Conservation (phyloP, 2,329 filamentous ascomycete genomes). For the Purpureocillium takamizusanense region DNA sequence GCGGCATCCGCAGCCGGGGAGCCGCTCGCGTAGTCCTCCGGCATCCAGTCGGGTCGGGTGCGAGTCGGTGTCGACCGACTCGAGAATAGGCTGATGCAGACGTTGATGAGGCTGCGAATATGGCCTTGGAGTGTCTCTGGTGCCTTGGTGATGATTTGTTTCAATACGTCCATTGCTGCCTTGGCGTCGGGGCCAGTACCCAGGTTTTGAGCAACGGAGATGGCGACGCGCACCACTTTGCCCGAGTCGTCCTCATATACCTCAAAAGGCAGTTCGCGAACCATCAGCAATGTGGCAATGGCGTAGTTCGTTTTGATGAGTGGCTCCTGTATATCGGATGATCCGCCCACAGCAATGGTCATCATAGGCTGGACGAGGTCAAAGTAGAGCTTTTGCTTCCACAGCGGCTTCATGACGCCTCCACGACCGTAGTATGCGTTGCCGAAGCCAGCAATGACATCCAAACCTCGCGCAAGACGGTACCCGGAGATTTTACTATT, state of each 20-base stretch:
- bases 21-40: slow-evolving; percentile 11
- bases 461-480: slow-evolving; percentile 30
- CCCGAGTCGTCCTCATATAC: slow-evolving; percentile 43
- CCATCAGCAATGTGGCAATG: slow-evolving; percentile 37
- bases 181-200: slow-evolving; percentile 33
- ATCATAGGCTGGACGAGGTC: slow-evolving; percentile 37
- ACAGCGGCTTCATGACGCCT: slow-evolving; percentile 34
- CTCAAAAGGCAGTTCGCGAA: slow-evolving; percentile 38
- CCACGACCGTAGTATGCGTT: slow-evolving; percentile 30
- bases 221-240: slow-evolving; percentile 37
- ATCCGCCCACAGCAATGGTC: slow-evolving; percentile 23
- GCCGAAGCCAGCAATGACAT: slow-evolving; percentile 31
- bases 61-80: slow-evolving; percentile 15
- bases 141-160: slow-evolving; percentile 35
- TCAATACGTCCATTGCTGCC: slow-evolving; percentile 38
- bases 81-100: slow-evolving; percentile 30
- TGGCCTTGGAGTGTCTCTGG: slow-evolving; percentile 37
- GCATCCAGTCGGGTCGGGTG: slow-evolving; percentile 19
- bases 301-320: slow-evolving; percentile 29
- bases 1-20: slow-evolving; percentile 8
- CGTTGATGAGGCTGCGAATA: slow-evolving; percentile 37
- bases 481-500: slow-evolving; percentile 23
- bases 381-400: slow-evolving; percentile 40
- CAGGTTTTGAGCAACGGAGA: slow-evolving; percentile 35
- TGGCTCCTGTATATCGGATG: slow-evolving; percentile 18